Conservation (phyloP, 1,284 basidiomycete species). For the Schizophyllum commune region DNA sequence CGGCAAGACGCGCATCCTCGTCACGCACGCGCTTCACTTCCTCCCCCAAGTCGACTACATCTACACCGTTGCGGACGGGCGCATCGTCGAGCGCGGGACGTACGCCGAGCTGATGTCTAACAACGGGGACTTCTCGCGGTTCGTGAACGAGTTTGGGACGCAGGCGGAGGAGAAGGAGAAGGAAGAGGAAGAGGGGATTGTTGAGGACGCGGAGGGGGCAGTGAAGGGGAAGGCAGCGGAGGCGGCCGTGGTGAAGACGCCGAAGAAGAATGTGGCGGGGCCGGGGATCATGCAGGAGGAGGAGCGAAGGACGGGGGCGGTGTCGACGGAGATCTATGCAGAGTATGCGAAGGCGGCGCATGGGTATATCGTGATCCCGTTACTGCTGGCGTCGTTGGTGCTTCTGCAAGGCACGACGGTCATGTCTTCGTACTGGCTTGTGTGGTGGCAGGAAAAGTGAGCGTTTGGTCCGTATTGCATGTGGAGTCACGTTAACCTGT, state of each 20-base stretch:
- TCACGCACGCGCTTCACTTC: conserved; percentile 81
- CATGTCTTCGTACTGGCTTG: conserved; percentile 65
- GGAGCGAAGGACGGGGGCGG: conserved; percentile 54
- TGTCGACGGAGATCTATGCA: conserved; percentile 41
- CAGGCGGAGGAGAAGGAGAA: conserved; percentile 20
- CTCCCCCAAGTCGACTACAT: conserved; percentile 74
- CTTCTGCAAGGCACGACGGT: conserved; percentile 55
- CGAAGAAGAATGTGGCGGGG: background rate
- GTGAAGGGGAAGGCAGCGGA: background rate
- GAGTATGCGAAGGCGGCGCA: conserved; percentile 48
- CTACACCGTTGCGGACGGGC: conserved; percentile 63
- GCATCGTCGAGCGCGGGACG: conserved; percentile 70
- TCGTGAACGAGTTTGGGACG: conserved; percentile 58
- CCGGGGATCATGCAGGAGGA: conserved; percentile 20
- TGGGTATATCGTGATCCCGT: conserved; percentile 45
- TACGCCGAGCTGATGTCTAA: conserved; percentile 60
- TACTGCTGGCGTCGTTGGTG: conserved; percentile 41
- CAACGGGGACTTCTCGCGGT: conserved; percentile 63
- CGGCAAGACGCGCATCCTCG: conserved; percentile 76
- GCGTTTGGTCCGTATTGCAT: background rate
- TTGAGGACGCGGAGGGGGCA: conserved; percentile 20
- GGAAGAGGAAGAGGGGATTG: conserved; percentile 15
- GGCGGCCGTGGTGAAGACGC: background rate
- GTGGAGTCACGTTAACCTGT: conserved; percentile 2
- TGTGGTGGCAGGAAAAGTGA: conserved; percentile 63